Percentiles rank a stretch among this genome's conserved stretches.
Evolutionary conservation across 257 asterid species (phyloP).

Genomic region (Rehmannia glutinosa): DNA sequence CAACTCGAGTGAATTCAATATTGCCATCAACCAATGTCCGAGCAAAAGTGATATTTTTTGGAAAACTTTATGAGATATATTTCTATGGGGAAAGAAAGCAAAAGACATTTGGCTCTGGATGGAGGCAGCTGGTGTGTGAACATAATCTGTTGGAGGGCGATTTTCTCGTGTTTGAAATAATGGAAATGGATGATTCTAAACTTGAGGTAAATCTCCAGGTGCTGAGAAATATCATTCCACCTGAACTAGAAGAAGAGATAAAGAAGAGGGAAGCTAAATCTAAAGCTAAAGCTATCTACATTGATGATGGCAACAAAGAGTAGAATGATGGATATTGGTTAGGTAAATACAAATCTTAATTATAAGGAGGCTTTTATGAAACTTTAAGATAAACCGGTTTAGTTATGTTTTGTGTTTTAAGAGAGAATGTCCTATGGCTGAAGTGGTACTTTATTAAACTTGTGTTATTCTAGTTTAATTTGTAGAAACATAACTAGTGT

Average conservation of each 20-base stretch:
- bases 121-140: slow-evolving; percentile 7
- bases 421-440: too few species aligned
- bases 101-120: slow-evolving; percentile 2
- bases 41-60: neutral
- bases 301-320: neutral
- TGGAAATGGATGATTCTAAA: neutral
- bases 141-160: neutral
- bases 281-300: neutral
- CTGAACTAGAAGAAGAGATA: neutral
- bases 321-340: too few species aligned
- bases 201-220: slow-evolving; percentile 10
- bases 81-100: neutral
- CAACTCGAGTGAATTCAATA: neutral
- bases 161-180: neutral
- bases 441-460: too few species aligned
- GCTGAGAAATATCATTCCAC: neutral
- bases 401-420: too few species aligned
- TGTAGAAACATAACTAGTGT: too few species aligned
- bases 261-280: neutral
- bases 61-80: neutral
- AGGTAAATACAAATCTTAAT: too few species aligned
- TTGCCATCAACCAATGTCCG: slow-evolving; percentile 1
- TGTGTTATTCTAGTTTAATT: too few species aligned
- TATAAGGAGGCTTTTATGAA: too few species aligned
- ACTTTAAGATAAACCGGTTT: too few species aligned